Conservation (phyloP, 768 basidiomycete species). For the Phlegmacium glaucopus region DNA sequence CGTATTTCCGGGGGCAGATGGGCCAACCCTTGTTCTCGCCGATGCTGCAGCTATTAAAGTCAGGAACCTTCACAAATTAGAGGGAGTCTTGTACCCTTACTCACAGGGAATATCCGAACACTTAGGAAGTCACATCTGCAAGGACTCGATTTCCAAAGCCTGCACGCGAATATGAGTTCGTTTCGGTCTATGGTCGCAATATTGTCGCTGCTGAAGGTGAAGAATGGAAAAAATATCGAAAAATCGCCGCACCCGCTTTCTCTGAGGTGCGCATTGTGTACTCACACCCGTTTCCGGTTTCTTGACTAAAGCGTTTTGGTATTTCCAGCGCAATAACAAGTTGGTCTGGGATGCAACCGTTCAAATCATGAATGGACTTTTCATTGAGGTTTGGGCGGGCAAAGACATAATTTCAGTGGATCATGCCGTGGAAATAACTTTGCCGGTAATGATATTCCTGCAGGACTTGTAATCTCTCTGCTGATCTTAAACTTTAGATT, state of each 20-base stretch:
- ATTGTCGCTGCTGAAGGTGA: conserved; percentile 60
- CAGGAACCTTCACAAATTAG: too few species aligned
- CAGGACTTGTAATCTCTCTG: background rate
- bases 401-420: conserved; percentile 33
- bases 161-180: conserved; percentile 8
- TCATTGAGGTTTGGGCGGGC: conserved; percentile 43
- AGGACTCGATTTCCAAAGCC: conserved; percentile 14
- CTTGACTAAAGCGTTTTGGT: too few species aligned
- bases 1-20: too few species aligned
- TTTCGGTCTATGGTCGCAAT: conserved; percentile 54
- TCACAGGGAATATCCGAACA: background rate
- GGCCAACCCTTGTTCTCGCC: background rate
- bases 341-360: conserved; percentile 47
- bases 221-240: conserved; percentile 61
- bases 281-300: background rate
- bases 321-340: conserved; percentile 36
- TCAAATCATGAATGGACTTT: conserved; percentile 36
- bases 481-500: conserved; percentile 31
- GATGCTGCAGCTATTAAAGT: too few species aligned
- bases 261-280: conserved; percentile 43
- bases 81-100: background rate
- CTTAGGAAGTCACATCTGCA: conserved; percentile 13
- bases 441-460: conserved; percentile 41
- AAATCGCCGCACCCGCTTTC: conserved; percentile 58
- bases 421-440: conserved; percentile 49